Conservation (phyloP, 2,329 filamentous ascomycete species). For the Aureobasidium sp. region DNA sequence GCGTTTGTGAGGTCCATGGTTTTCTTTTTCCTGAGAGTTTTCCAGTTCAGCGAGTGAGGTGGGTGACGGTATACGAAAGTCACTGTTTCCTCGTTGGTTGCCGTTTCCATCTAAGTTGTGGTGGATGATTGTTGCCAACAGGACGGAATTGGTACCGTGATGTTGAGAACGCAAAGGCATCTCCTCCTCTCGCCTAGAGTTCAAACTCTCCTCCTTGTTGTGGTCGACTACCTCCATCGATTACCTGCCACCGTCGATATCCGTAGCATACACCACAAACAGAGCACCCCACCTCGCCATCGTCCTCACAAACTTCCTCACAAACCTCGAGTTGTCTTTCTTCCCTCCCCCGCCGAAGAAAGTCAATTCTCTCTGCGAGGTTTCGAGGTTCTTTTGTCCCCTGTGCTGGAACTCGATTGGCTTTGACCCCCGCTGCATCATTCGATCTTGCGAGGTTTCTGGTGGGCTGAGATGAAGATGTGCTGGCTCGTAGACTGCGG, state of each 20-base stretch:
- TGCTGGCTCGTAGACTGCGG: no score
- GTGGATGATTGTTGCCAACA: background rate
- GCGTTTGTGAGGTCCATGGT: constrained; percentile 10
- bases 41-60: background rate
- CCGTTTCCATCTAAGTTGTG: background rate
- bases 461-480: background rate
- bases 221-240: background rate
- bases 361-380: no score
- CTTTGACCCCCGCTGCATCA: background rate
- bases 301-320: background rate
- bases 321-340: background rate
- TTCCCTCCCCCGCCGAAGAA: background rate
- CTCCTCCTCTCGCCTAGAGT: background rate
- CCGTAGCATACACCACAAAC: background rate
- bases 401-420: background rate
- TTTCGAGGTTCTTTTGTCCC: background rate
- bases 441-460: background rate
- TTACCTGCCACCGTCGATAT: background rate
- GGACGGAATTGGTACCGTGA: background rate
- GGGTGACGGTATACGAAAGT: background rate
- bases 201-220: background rate
- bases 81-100: background rate
- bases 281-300: background rate
- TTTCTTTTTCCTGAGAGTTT: background rate
- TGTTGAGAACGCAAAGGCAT: background rate